Conservation (phyloP, 176 grass and related monocot species). For the Melocanna baccifera region DNA sequence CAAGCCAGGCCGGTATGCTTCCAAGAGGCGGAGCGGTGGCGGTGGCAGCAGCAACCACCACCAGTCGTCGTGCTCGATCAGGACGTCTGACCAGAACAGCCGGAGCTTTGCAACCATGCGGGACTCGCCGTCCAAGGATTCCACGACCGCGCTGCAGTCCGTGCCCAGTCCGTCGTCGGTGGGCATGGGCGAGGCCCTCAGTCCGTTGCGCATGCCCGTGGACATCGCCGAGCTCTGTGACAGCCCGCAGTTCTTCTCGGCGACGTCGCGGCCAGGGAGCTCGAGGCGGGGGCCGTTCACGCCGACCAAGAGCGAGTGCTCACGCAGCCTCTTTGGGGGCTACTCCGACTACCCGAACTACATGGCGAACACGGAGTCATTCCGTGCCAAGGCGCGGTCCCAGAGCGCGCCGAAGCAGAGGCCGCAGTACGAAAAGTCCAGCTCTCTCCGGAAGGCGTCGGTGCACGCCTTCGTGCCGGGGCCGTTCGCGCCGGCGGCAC, state of each 20-base stretch:
- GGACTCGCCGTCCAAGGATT: constrained; percentile 63
- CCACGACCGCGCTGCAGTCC: constrained; percentile 59
- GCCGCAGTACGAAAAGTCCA: constrained; percentile 54
- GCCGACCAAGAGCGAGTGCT: constrained; percentile 79
- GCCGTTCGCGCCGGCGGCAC: constrained; percentile 2
- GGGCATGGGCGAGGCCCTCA: constrained; percentile 54
- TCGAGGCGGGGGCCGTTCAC: constrained; percentile 58
- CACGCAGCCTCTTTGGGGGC: constrained; percentile 62
- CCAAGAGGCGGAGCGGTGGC: constrained; percentile 29
- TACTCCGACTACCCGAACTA: constrained; percentile 91
- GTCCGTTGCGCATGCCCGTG: constrained; percentile 40
- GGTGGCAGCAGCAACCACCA: constrained; percentile 3
- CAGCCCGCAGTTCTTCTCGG: constrained; percentile 82
- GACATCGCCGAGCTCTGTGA: constrained; percentile 55
- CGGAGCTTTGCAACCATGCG: constrained; percentile 63
- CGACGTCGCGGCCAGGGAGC: constrained; percentile 59
- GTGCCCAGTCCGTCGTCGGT: constrained; percentile 68
- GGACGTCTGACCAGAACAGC: constrained; percentile 60
- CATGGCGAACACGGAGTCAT: constrained; percentile 95
- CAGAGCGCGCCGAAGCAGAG: constrained; percentile 87
- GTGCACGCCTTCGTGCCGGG: constrained; percentile 22
- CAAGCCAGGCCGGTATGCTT: constrained; percentile 58
- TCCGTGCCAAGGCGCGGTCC: constrained; percentile 76
- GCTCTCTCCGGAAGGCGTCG: constrained; percentile 49
- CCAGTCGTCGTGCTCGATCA: constrained; percentile 64